Percentiles rank a stretch among this genome's conserved stretches.
phyloP scores from a whole-genome alignment of 345 rosid species.

The Zanthoxylum bungeanum region DNA sequence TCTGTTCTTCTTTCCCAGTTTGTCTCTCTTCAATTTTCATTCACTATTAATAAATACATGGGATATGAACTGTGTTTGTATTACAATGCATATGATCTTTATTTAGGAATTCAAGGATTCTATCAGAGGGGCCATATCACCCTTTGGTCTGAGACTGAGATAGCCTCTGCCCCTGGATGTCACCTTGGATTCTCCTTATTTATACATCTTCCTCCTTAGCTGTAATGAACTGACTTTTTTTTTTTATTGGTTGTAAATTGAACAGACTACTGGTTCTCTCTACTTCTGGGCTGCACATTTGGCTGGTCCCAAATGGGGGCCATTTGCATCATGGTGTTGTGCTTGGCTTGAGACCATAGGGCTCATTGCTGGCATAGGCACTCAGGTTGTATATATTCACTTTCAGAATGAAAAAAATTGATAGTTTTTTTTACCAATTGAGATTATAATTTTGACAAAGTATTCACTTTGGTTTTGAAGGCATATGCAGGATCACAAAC shows the following conservation, averaged over 20 bases:
- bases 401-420: neutral
- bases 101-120: no score
- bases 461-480: slow-evolving; percentile 22
- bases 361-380: slow-evolving; percentile 54
- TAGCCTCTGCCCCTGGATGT: no score
- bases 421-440: neutral
- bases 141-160: no score
- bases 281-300: slow-evolving; percentile 72
- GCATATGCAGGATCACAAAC: slow-evolving; percentile 66
- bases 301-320: slow-evolving; percentile 67
- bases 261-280: slow-evolving; percentile 69
- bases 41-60: no score
- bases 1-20: slow-evolving; percentile 68
- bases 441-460: neutral
- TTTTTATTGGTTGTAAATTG: slow-evolving; percentile 9
- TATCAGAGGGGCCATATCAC: no score
- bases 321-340: slow-evolving; percentile 68
- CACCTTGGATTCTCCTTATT: neutral
- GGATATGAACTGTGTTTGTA: no score
- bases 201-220: neutral
- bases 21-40: neutral
- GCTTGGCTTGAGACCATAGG: slow-evolving; percentile 72
- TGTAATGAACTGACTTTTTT: neutral
- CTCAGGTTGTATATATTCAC: slow-evolving; percentile 52
- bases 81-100: no score